Evolutionary conservation across 768 basidiomycete genomes (phyloP), one percentile per base, ranked within the genome.

Genomic region (Agaricus subrufescens): DNA sequence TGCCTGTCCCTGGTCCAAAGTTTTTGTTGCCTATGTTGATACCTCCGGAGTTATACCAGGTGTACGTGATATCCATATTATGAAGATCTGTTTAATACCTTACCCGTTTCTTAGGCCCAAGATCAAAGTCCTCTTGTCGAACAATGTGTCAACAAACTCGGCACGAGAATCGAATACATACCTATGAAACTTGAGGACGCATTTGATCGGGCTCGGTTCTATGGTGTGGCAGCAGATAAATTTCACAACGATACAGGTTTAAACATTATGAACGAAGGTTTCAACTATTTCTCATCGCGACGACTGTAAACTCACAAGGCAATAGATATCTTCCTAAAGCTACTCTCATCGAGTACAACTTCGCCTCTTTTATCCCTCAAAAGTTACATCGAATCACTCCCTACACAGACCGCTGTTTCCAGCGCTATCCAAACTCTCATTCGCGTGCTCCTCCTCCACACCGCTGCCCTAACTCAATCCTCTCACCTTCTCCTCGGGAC

Each of bases 401-500:
- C 91, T 1, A 91, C 91, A 0, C 81, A 82, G 56, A 91, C 90
- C 0, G 88, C 89, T 14, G 67, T 86, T 38, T 74, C 79, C 4
- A 79, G 71, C 29, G 77, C 86, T 0, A 73, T 91, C 46, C 76
- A 79, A 45, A 80, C 72, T 15, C 72, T 93, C 12, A 76, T 76
- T 52, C 82, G 89, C n/a, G 69, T 91, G n/a, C 73, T 94, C 11
- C 73, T 92, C 26, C 71, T 91, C 15, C 76, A 89, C 61, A 85
- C 86, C 0, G 84, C 91, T 4, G 69, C 71, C 26, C 74, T 77
- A 1, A 78, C 73, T 3, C 66, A 68, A 3, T 84, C 84, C n/a
- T 91, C 91, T 0, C 90, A 93, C 66, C 73, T 93, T 14, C 74
- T 92, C 11, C 77, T 92, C 11, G 91, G 91, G 58, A 87, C 89